Evolutionary conservation across 768 basidiomycete species (phyloP), one percentile per base, ranked within the genome.

Genomic region (Sarcodon sp.): DNA sequence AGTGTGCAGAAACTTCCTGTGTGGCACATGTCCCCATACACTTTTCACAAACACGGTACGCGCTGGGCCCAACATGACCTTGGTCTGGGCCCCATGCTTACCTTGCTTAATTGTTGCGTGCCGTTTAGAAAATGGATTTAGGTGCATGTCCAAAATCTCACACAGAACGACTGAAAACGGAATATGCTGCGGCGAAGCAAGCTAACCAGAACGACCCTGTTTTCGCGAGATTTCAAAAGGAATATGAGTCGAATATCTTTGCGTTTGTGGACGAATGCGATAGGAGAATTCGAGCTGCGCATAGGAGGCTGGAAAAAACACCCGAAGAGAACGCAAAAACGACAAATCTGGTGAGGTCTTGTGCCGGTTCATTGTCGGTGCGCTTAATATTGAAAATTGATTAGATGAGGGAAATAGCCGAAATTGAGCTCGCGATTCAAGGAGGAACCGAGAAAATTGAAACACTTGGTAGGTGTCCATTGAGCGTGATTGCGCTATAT

Each of bases 271-370:
- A 97, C 59, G 96, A 99, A 64, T 97, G 94, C 68, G 96, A 99
- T 75, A 71, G 96, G 59, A 76, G 94, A 60, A 98, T 99, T 66
- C 73, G 90, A 35, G 80, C 87, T 35, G 90, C 92, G 39, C 96
- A 99, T 64, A 75, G 91, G 56, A 76, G 96, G 61, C 67, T 99
- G 61, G 96, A 99, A 72, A 99, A 99, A 74, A 99, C 96, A 5
- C 96, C 96, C 33, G 96, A 98, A 69, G 96, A 99, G 72, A 99
- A 99, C 63, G 91, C 92, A 45, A 96, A 97, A 69, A 98, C 94
- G 33, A 97, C 96, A 4, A 92, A 94, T 64, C 66, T 99, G 71
- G 87, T 87, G 53, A 43, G 78, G 66, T 39, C 47, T 48, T 43
- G 34, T 46, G 15, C 39, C 37, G 36, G 37, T 16, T 16, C 15